Evolutionary conservation across 495 filamentous ascomycete genomes (phyloP).

Genomic region (Talaromyces trachyspermus): DNA sequence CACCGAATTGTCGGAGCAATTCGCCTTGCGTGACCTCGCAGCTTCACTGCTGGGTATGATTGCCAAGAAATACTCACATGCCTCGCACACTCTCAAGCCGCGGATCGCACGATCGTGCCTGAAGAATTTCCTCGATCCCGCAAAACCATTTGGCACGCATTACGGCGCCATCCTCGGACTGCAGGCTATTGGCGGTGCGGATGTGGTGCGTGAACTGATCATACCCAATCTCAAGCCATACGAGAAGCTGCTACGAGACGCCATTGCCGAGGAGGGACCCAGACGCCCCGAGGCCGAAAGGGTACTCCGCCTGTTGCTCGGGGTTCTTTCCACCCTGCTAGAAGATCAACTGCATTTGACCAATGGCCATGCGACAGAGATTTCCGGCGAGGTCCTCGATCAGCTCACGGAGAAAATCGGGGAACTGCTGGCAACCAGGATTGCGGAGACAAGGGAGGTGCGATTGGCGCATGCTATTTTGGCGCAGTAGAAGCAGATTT

Average conservation of each 20-base stretch:
- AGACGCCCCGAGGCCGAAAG: conserved; percentile 53
- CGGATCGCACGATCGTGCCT: conserved; percentile 86
- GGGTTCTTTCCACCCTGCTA: conserved; percentile 46
- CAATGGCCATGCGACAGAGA: conserved; percentile 38
- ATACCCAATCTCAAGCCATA: conserved; percentile 75
- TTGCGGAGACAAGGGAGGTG: conserved; percentile 43
- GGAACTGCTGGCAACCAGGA: conserved; percentile 42
- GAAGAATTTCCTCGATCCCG: conserved; percentile 80
- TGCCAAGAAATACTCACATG: conserved; percentile 63
- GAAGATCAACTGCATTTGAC: conserved; percentile 25
- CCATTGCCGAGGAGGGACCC: conserved; percentile 47
- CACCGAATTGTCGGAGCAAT: conserved; percentile 52
- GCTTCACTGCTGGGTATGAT: conserved; percentile 70
- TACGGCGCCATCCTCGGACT: conserved; percentile 83
- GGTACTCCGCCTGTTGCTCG: conserved; percentile 53
- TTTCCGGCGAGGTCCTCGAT: conserved; percentile 46
- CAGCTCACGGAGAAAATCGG: conserved; percentile 55
- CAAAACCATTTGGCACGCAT: conserved; percentile 68
- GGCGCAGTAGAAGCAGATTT: conserved; percentile 13
- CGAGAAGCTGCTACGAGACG: conserved; percentile 63
- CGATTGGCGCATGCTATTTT: conserved; percentile 32
- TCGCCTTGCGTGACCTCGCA: conserved; percentile 74
- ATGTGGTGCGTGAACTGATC: conserved; percentile 72
- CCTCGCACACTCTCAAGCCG: conserved; percentile 70
- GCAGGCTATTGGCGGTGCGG: conserved; percentile 62